Evolutionary conservation across 352 stramenopile genomes (phyloP).

Genomic region (Globisporangium cederbergense): DNA sequence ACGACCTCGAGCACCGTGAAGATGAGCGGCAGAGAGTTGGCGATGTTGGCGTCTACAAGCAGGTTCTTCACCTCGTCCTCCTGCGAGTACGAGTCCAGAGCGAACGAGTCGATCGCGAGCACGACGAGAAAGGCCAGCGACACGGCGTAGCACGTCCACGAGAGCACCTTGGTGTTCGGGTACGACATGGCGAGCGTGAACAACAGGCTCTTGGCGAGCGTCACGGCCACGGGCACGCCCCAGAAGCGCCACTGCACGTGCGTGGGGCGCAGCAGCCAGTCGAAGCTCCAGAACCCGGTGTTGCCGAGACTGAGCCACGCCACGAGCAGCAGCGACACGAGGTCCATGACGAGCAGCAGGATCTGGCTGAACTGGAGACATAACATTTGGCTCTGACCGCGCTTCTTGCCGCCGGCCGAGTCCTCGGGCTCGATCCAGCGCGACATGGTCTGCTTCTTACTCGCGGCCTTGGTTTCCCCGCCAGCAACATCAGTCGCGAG

Average conservation of each 20-base stretch:
- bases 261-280: constrained; percentile 48
- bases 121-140: constrained; percentile 55
- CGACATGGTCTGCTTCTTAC: constrained; percentile 21
- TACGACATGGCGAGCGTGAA: constrained; percentile 52
- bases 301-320: constrained; percentile 50
- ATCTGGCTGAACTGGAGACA: constrained; percentile 18
- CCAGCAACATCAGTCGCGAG: not conserved
- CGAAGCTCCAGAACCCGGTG: constrained; percentile 26
- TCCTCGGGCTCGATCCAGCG: constrained; percentile 19
- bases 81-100: constrained; percentile 60
- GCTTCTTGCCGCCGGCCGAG: constrained; percentile 13
- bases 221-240: constrained; percentile 64
- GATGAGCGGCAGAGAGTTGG: constrained; percentile 79
- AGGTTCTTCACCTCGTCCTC: constrained; percentile 46
- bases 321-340: constrained; percentile 49
- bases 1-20: constrained; percentile 84
- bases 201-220: constrained; percentile 53
- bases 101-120: constrained; percentile 71
- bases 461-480: not conserved
- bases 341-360: constrained; percentile 15
- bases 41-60: constrained; percentile 69
- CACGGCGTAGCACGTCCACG: constrained; percentile 47
- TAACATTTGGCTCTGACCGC: constrained; percentile 17
- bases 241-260: constrained; percentile 68
- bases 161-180: constrained; percentile 33